A percentile compares a stretch with the other conserved stretches of the same genome.
Conservation (phyloP, 2,329 filamentous ascomycete species). For the Colletotrichum australisinense region DNA sequence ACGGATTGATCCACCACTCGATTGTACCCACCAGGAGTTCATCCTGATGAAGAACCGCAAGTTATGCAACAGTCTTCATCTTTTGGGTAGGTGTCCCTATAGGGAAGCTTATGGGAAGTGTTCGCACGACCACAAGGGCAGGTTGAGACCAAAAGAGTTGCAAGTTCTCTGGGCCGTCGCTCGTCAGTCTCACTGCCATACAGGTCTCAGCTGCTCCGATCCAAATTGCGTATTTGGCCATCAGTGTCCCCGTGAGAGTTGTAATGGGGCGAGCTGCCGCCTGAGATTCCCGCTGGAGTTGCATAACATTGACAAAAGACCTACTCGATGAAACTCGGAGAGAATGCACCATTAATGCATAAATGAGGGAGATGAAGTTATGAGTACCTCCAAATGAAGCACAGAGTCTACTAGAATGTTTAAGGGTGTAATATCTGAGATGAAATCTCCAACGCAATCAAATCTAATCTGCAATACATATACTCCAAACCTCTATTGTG, state of each 20-base stretch:
- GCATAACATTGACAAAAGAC: constrained; percentile 36
- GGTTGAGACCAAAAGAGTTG: constrained; percentile 38
- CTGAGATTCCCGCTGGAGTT: constrained; percentile 34
- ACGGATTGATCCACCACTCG: constrained; percentile 42
- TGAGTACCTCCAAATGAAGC: too few species aligned
- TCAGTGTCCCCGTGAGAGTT: constrained; percentile 36
- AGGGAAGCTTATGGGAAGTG: constrained; percentile 37
- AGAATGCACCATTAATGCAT: too few species aligned
- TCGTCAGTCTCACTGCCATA: constrained; percentile 42
- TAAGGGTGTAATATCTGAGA: too few species aligned
- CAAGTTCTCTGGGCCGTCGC: constrained; percentile 45
- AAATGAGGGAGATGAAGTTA: too few species aligned
- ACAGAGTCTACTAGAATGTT: too few species aligned
- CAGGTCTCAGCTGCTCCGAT: constrained; percentile 42
- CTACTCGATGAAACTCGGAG: background rate
- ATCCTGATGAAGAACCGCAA: constrained; percentile 42
- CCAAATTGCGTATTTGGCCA: constrained; percentile 39
- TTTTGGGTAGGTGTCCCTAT: constrained; percentile 40
- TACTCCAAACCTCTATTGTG: too few species aligned
- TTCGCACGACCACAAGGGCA: constrained; percentile 41
- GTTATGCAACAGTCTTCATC: constrained; percentile 48
- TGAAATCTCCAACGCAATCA: too few species aligned
- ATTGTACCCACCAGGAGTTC: constrained; percentile 37
- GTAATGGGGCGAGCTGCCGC: constrained; percentile 30
- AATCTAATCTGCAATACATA: too few species aligned